These are phyloP conservation scores for Xerocomellus amylosporus DNA, from an alignment of 768 basidiomycete genomes.

Conservation along the genomic window DNA sequence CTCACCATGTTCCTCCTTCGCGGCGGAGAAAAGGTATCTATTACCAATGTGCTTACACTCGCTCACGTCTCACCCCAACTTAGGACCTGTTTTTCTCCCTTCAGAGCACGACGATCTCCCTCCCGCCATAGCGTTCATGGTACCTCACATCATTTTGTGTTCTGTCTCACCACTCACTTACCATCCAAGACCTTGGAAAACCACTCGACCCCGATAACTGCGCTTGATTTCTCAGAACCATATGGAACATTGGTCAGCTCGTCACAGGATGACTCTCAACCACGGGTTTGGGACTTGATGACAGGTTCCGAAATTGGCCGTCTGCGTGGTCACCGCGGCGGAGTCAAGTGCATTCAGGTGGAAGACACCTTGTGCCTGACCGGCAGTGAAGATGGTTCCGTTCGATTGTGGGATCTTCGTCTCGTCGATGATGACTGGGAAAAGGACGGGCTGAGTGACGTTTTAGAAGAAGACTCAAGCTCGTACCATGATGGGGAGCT, in stretches of 20 bases:
- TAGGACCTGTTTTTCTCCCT: constrained; percentile 92
- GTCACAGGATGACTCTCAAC: constrained; percentile 80
- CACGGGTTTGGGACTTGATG: constrained; percentile 93
- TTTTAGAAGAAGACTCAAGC: constrained; percentile 59
- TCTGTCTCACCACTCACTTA: constrained; percentile 9
- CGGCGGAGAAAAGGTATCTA: constrained; percentile 33
- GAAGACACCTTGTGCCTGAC: constrained; percentile 90
- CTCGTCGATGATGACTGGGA: constrained; percentile 71
- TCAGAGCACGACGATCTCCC: constrained; percentile 97
- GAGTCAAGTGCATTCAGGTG: constrained; percentile 89
- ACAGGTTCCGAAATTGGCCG: constrained; percentile 84
- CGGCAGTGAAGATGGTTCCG: constrained; percentile 81
- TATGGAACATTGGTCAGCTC: constrained; percentile 92
- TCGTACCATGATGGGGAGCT: constrained; percentile 34
- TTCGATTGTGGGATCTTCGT: constrained; percentile 89
- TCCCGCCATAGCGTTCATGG: constrained; percentile 95
- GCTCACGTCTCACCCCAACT: constrained; percentile 4
- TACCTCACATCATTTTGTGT: constrained; percentile 30
- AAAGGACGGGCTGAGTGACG: constrained; percentile 56
- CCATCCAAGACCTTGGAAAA: constrained; percentile 69
- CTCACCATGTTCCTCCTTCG: constrained; percentile 25
- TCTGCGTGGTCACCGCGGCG: constrained; percentile 74
- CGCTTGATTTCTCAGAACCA: constrained; percentile 94
- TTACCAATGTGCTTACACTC: not conserved
- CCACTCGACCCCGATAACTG: constrained; percentile 78